These are phyloP conservation scores for Sclerotinia trifoliorum DNA, from an alignment of 2,329 filamentous ascomycete genomes.

Conservation along the genomic window DNA sequence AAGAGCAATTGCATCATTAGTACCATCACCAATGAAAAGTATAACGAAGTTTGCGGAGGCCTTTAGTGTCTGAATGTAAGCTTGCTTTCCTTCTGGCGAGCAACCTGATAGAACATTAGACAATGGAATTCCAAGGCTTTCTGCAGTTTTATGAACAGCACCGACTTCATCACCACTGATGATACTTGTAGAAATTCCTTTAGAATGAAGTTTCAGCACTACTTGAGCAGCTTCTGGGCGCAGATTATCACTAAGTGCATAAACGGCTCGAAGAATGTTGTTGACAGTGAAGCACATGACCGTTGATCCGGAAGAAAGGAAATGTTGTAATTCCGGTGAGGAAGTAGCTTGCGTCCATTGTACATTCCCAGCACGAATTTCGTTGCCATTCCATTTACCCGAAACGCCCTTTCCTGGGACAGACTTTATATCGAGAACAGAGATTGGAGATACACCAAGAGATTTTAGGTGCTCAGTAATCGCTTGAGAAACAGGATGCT, in stretches of 20 bases:
- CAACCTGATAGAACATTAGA: conserved; percentile 29
- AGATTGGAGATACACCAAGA: not conserved
- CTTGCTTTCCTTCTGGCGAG: conserved; percentile 41
- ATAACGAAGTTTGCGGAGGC: conserved; percentile 43
- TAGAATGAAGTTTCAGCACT: too few species aligned
- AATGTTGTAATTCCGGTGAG: too few species aligned
- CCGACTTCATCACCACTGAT: conserved; percentile 52
- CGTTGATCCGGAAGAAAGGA: too few species aligned
- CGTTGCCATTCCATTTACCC: conserved; percentile 27
- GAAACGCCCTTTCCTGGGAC: conserved; percentile 42
- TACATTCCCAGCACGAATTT: too few species aligned
- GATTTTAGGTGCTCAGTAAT: conserved; percentile 40
- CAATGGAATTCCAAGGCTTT: conserved; percentile 32
- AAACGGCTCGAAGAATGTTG: too few species aligned
- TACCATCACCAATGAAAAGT: conserved; percentile 75
- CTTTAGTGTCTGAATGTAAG: conserved; percentile 27
- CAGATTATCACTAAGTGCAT: too few species aligned
- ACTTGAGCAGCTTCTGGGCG: too few species aligned
- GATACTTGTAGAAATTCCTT: too few species aligned
- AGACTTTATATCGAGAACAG: conserved; percentile 47
- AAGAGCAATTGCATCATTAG: conserved; percentile 73
- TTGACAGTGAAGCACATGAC: too few species aligned
- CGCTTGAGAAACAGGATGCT: conserved; percentile 33
- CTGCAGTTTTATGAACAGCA: conserved; percentile 48
- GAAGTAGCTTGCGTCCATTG: too few species aligned